These are phyloP conservation scores for Chaetomium tenue DNA, from an alignment of 495 filamentous ascomycete species.

Conservation along the genomic window DNA sequence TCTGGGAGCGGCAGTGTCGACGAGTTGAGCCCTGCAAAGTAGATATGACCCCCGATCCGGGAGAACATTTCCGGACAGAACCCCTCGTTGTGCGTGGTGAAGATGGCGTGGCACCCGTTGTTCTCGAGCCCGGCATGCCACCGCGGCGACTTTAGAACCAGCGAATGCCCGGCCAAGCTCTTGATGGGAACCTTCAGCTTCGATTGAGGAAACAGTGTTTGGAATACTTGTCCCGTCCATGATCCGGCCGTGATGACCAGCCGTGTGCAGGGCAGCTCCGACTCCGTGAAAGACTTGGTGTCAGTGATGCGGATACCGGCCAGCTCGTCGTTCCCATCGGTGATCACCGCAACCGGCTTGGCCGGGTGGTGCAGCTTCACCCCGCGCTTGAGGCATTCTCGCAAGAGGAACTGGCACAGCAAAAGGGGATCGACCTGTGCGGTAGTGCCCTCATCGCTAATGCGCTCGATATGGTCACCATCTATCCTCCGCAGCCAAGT, in stretches of 20 bases:
- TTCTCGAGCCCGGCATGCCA: constrained; percentile 45
- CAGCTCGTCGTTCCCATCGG: constrained; percentile 47
- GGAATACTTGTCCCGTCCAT: constrained; percentile 65
- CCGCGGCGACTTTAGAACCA: constrained; percentile 62
- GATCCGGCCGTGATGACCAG: constrained; percentile 66
- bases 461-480: constrained; percentile 57
- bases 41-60: constrained; percentile 63
- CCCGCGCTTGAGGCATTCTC: constrained; percentile 55
- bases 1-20: constrained; percentile 56
- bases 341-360: constrained; percentile 52
- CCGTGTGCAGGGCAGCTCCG: constrained; percentile 55
- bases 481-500: constrained; percentile 58
- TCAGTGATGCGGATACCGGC: constrained; percentile 47
- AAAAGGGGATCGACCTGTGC: constrained; percentile 65
- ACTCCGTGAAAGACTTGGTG: constrained; percentile 47
- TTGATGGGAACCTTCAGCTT: constrained; percentile 52
- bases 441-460: constrained; percentile 59
- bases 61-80: constrained; percentile 76
- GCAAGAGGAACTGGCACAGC: constrained; percentile 64
- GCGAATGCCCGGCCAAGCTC: constrained; percentile 67
- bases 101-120: constrained; percentile 64
- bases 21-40: constrained; percentile 71
- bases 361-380: constrained; percentile 67
- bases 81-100: constrained; percentile 55
- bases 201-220: constrained; percentile 60